Percentiles rank a stretch among this genome's conserved stretches.
Conservation (phyloP, 768 basidiomycete species). For the Punctularia strigosozonata region DNA sequence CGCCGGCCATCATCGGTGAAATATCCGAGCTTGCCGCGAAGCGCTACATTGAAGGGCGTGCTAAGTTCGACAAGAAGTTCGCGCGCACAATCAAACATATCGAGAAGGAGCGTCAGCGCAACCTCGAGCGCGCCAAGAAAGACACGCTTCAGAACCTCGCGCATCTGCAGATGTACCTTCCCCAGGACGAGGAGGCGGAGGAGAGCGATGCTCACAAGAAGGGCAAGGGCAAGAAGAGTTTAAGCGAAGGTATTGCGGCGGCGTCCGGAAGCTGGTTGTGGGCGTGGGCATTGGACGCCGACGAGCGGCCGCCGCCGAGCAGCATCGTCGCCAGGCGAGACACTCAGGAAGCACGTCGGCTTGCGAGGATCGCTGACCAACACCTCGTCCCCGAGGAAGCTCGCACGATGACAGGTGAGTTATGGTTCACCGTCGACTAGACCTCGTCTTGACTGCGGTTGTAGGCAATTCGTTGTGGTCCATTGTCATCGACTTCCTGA, state of each 20-base stretch:
- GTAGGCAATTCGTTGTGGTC: too few relatives aligned
- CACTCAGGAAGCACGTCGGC: slow-evolving; percentile 62
- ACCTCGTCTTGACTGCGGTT: too few relatives aligned
- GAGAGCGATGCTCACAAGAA: slow-evolving; percentile 9
- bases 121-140: slow-evolving; percentile 50
- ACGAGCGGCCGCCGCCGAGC: slow-evolving; percentile 81
- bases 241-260: slow-evolving; percentile 22
- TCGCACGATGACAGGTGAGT: slow-evolving; percentile 38
- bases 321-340: slow-evolving; percentile 88
- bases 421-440: too few relatives aligned
- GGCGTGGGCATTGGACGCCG: slow-evolving; percentile 75
- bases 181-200: slow-evolving; percentile 16
- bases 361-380: slow-evolving; percentile 67
- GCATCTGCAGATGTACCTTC: slow-evolving; percentile 29
- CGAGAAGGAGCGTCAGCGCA: slow-evolving; percentile 54
- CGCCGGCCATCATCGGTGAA: slow-evolving; percentile 54
- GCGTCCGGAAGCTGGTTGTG: slow-evolving; percentile 58
- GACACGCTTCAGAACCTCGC: slow-evolving; percentile 46
- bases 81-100: slow-evolving; percentile 40
- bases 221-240: slow-evolving; percentile 11
- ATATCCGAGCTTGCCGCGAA: slow-evolving; percentile 65
- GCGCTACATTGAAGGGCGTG: slow-evolving; percentile 61
- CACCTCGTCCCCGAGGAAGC: slow-evolving; percentile 43
- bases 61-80: slow-evolving; percentile 59
- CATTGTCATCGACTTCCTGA: too few relatives aligned